Percentiles rank a stretch among this genome's conserved stretches.
phyloP scores from a whole-genome alignment of 495 filamentous ascomycete species.

The Tuber umbilicatum region DNA sequence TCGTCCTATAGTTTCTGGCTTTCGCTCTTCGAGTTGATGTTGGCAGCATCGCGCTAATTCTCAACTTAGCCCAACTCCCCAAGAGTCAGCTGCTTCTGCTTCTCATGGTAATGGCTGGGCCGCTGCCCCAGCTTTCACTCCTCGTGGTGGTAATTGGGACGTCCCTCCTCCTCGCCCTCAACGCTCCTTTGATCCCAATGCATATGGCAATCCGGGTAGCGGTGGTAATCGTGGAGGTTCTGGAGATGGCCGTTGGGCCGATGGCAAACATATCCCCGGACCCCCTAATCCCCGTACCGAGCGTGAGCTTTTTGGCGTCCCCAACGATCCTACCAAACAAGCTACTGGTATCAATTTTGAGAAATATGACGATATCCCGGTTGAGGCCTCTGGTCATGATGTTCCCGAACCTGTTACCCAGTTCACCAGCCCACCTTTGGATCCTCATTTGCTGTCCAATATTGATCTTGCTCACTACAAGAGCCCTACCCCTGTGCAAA shows the following conservation, averaged over 20 bases:
- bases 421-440: constrained; percentile 90
- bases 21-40: constrained; percentile 8
- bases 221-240: constrained; percentile 44
- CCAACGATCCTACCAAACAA: constrained; percentile 90
- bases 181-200: constrained; percentile 34
- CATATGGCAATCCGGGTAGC: constrained; percentile 35
- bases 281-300: constrained; percentile 80
- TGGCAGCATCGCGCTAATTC: constrained; percentile 21
- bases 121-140: constrained; percentile 64
- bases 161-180: constrained; percentile 32
- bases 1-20: not conserved
- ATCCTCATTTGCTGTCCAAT: constrained; percentile 83
- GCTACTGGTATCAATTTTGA: constrained; percentile 98
- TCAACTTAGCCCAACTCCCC: constrained; percentile 26
- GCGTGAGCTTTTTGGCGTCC: constrained; percentile 88
- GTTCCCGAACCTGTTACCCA: constrained; percentile 83
- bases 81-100: constrained; percentile 53
- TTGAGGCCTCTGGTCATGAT: constrained; percentile 89
- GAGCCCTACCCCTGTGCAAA: constrained; percentile 90
- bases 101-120: constrained; percentile 52
- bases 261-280: constrained; percentile 92
- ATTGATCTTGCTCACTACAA: constrained; percentile 91
- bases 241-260: constrained; percentile 90
- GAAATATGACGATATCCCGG: constrained; percentile 99
- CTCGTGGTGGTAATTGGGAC: constrained; percentile 44